A percentile compares a stretch with the other conserved stretches of the same genome.
phyloP scores from a whole-genome alignment of 2,329 filamentous ascomycete genomes.

The Bipolaris gigantea region DNA sequence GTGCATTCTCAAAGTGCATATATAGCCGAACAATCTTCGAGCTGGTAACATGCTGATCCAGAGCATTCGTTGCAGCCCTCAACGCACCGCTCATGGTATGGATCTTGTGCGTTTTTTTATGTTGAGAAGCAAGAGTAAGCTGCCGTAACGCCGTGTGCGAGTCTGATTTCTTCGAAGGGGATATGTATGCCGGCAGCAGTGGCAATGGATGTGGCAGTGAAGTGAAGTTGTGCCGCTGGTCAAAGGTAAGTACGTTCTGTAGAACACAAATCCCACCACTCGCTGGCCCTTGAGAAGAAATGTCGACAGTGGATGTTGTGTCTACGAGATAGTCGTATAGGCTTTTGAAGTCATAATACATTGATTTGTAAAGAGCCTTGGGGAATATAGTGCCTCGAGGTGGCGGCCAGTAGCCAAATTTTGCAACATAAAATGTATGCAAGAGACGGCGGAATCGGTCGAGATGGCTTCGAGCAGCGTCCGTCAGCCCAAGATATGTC shows the following conservation, averaged over 20 bases:
- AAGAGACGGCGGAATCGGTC: constrained; percentile 73
- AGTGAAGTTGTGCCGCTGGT: constrained; percentile 61
- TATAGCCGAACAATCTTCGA: constrained; percentile 67
- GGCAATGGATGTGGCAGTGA: constrained; percentile 68
- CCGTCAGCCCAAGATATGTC: constrained; percentile 64
- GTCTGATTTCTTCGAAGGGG: constrained; percentile 35
- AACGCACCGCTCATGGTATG: constrained; percentile 58
- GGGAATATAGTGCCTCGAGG: constrained; percentile 56
- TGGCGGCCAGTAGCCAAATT: constrained; percentile 74
- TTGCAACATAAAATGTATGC: constrained; percentile 65
- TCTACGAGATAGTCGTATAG: constrained; percentile 75
- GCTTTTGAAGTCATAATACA: constrained; percentile 70
- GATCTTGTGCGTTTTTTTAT: constrained; percentile 53
- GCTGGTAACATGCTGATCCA: constrained; percentile 40
- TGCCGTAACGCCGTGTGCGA: constrained; percentile 41
- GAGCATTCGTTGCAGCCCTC: constrained; percentile 52
- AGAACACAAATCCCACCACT: constrained; percentile 70
- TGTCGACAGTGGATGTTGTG: constrained; percentile 53
- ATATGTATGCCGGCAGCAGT: constrained; percentile 57
- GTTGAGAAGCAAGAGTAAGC: constrained; percentile 41
- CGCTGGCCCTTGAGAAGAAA: constrained; percentile 57
- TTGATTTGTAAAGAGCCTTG: constrained; percentile 60
- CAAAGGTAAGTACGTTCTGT: constrained; percentile 69
- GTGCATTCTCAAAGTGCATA: constrained; percentile 67
- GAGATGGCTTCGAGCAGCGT: constrained; percentile 65